Percentiles rank a stretch among this genome's conserved stretches.
Conservation (phyloP, 208 protist species). For the Crithidia acanthocephali region DNA sequence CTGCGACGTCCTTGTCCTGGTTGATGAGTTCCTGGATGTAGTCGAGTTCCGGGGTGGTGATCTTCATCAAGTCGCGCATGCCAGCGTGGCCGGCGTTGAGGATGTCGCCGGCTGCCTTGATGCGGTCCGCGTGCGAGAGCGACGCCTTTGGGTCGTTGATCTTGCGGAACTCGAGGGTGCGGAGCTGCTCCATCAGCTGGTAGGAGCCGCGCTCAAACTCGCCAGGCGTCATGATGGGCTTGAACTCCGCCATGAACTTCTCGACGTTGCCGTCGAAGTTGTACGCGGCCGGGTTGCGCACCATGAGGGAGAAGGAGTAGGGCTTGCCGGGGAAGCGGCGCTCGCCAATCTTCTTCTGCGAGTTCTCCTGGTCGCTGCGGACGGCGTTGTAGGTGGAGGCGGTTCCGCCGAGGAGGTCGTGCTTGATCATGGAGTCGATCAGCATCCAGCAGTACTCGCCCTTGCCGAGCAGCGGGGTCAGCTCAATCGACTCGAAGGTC, state of each 20-base stretch:
- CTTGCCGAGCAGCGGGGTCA: conserved; percentile 55
- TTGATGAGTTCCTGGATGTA: conserved; percentile 68
- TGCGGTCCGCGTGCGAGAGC: conserved; percentile 53
- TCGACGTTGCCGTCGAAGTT: conserved; percentile 49
- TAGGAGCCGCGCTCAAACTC: conserved; percentile 74
- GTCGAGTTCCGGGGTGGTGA: conserved; percentile 85
- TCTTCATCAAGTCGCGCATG: conserved; percentile 76
- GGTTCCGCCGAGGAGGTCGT: conserved; percentile 60
- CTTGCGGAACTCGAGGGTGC: conserved; percentile 62
- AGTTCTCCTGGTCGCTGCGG: conserved; percentile 67
- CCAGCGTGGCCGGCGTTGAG: conserved; percentile 72
- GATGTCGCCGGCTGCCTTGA: conserved; percentile 53
- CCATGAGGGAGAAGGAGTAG: conserved; percentile 70
- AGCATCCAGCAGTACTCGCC: conserved; percentile 67
- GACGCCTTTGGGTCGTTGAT: conserved; percentile 38
- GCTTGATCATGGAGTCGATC: conserved; percentile 80
- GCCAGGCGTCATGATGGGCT: conserved; percentile 46
- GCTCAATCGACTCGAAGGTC: conserved; percentile 48
- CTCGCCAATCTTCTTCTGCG: conserved; percentile 71
- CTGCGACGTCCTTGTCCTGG: conserved; percentile 66
- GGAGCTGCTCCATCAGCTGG: conserved; percentile 73
- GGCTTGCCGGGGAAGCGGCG: conserved; percentile 46
- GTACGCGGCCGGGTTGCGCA: conserved; percentile 62
- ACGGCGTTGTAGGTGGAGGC: conserved; percentile 68
- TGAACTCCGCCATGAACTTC: conserved; percentile 55